These are phyloP conservation scores for Abelmoschus esculentus DNA, from an alignment of 345 rosid species.

Conservation along the genomic window DNA sequence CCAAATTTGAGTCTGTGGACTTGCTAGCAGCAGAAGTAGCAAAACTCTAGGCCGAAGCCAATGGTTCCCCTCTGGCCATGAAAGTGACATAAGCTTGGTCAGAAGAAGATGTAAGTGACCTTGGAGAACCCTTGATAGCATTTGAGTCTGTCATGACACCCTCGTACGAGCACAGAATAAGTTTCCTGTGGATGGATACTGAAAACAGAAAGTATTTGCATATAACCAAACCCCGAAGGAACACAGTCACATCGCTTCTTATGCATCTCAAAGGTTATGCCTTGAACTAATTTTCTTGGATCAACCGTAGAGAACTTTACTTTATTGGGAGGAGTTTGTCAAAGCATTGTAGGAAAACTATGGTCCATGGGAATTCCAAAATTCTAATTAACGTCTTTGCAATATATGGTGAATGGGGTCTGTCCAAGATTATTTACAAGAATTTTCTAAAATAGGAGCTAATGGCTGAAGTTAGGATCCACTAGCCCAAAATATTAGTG, in stretches of 20 bases:
- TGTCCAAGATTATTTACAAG: too few species aligned
- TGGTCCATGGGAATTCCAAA: background rate
- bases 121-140: background rate
- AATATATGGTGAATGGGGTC: too few species aligned
- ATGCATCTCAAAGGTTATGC: background rate
- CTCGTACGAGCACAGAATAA: background rate
- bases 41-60: too few species aligned
- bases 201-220: background rate
- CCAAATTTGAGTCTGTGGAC: too few species aligned
- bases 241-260: background rate
- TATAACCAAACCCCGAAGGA: background rate
- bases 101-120: background rate
- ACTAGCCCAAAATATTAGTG: background rate
- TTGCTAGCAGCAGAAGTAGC: too few species aligned
- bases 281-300: background rate
- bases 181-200: background rate
- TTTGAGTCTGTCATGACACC: background rate
- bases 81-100: too few species aligned
- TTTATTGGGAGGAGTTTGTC: background rate
- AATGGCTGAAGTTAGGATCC: background rate
- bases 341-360: background rate
- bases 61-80: too few species aligned
- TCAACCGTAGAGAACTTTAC: background rate
- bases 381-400: too few species aligned
- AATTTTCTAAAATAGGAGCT: background rate